Base-by-base conservation (phyloP, 2,329 filamentous ascomycete species). In the Hypoxylon sp. region DNA sequence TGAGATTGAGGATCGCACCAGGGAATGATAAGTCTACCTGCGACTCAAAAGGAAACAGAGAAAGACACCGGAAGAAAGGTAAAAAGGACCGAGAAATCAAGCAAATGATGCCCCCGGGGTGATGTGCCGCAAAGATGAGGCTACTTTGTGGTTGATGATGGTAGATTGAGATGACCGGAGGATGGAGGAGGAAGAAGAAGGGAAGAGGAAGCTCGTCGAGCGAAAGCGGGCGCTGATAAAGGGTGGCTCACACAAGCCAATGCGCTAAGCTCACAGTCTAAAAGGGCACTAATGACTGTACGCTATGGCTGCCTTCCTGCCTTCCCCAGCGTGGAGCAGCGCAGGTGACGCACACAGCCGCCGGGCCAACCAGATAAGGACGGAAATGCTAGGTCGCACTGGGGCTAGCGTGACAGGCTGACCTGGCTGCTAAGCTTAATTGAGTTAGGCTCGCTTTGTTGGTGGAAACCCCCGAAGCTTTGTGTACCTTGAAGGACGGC, bases 1-100 rank as follows among this genome's bases (percentile, higher is more conserved):
- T 46, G 4, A 27, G 50, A 31, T 59, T 53, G 66, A 60, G 64
- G 74, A 75, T 75, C 59, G 54, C 57, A 69, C 40, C 49, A 73
- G 66, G 53, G 59, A 72, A 71, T 42, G 71, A 71, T 77, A 78
- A 80, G 80, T 81, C 77, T 81, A 77, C 81, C 81, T 76, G 82
- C 79, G 81, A 83, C 82, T 79, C 69, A 73, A 69, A 71, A 46
- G 59, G 59, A 31, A 50, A 50, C 13, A 66, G 67, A 75, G 69
- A 57, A 71, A 60, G 70, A 69, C 68, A 72, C 62, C 48, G 71
- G 73, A 76, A 68, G 64, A 72, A 54, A 69, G 57, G 66, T 70
- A 74, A 22, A 74, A 73, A 69, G 25, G 25, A 53, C 56, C 66
- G 66, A 72, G 71, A 64, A 58, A 73, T 63, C 73, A 71, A 70